Conservation (phyloP, 305 asterid species). For the Fraxinus angustifolia region DNA sequence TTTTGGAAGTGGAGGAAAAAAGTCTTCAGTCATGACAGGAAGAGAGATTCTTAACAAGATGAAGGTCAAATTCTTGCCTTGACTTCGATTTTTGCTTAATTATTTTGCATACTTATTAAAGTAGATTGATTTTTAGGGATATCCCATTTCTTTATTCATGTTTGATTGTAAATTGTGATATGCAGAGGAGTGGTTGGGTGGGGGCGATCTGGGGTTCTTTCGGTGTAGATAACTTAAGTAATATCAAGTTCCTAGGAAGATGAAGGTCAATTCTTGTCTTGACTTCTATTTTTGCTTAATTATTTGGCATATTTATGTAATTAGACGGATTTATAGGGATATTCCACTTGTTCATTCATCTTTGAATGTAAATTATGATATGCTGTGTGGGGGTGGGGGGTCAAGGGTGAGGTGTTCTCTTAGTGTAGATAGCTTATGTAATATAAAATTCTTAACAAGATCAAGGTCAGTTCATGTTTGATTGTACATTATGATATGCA, state of each 20-base stretch:
- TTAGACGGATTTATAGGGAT: background rate
- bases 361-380: background rate
- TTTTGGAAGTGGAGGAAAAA: slow-evolving; percentile 12
- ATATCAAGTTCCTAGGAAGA: slow-evolving; percentile 47
- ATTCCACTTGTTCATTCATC: background rate
- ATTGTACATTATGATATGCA: background rate
- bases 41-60: slow-evolving; percentile 67
- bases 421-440: background rate
- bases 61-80: slow-evolving; percentile 39
- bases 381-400: background rate
- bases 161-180: background rate
- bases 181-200: background rate
- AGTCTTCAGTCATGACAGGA: slow-evolving; percentile 32
- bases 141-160: background rate
- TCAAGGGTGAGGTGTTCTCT: background rate
- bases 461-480: background rate
- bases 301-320: background rate
- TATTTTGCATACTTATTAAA: background rate
- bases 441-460: background rate
- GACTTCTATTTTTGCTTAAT: background rate
- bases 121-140: background rate
- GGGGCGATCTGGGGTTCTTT: background rate
- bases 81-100: background rate
- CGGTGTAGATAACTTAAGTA: background rate
- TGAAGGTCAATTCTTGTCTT: slow-evolving; percentile 42